Conservation (phyloP, 306 rosid genomes). For the Echinosophora koreensis region DNA sequence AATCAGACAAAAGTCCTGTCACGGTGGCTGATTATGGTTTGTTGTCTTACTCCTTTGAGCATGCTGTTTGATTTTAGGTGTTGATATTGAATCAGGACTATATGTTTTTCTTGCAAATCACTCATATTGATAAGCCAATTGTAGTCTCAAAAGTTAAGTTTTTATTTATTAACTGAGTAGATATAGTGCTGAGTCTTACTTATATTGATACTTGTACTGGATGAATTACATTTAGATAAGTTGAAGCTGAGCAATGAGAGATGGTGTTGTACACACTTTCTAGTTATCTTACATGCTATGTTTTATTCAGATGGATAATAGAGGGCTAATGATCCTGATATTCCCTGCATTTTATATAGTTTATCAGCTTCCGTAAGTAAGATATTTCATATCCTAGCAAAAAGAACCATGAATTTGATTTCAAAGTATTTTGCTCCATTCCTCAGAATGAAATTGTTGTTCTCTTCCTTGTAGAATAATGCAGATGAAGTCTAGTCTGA, state of each 20-base stretch:
- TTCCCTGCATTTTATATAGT: neutral
- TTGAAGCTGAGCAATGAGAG: constrained; percentile 15
- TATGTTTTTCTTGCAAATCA: neutral
- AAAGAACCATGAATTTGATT: neutral
- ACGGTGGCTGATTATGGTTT: constrained; percentile 95
- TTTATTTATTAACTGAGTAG: constrained; percentile 2
- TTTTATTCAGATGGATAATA: constrained; percentile 13
- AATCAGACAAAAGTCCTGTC: constrained; percentile 93
- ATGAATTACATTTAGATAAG: neutral
- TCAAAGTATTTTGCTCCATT: neutral
- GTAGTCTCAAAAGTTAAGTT: constrained; percentile 24
- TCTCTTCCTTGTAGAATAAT: neutral
- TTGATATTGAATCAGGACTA: neutral
- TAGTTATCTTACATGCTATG: neutral
- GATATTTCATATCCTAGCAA: neutral
- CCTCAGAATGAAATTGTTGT: neutral
- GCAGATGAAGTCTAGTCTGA: neutral
- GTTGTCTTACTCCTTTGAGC: constrained; percentile 25
- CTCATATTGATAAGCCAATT: neutral
- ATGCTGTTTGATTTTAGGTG: constrained; percentile 9
- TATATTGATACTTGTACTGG: neutral
- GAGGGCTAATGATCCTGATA: neutral
- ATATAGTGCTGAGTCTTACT: neutral
- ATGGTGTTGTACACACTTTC: neutral
- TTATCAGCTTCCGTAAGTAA: constrained; percentile 5